Evolutionary conservation across 2,329 filamentous ascomycete species (phyloP).

Genomic region (Hypoxylon sp.): DNA sequence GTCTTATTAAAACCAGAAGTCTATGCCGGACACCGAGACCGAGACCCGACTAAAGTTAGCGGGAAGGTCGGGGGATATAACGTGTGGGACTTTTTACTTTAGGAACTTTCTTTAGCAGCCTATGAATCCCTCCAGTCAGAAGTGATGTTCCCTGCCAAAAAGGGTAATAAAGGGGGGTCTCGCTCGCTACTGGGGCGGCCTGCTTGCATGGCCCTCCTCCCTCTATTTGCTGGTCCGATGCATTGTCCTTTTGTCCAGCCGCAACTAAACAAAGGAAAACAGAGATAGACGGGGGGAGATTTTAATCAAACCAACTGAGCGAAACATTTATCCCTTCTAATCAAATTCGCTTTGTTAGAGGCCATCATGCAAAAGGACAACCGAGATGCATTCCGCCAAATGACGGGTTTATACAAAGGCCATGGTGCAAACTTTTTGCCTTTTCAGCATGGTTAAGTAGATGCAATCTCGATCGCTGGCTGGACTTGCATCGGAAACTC

Average conservation of each 20-base stretch:
- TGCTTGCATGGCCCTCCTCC: slow-evolving; percentile 5
- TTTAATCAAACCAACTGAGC: slow-evolving; percentile 21
- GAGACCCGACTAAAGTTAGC: slow-evolving; percentile 33
- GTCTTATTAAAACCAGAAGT: slow-evolving; percentile 9
- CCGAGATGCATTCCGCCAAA: slow-evolving; percentile 17
- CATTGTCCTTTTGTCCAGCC: slow-evolving; percentile 44
- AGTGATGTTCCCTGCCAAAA: slow-evolving; percentile 31
- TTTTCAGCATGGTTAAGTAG: slow-evolving; percentile 12
- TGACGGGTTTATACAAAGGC: slow-evolving; percentile 24
- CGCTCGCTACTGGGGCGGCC: slow-evolving; percentile 12
- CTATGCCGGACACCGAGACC: slow-evolving; percentile 21
- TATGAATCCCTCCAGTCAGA: slow-evolving; percentile 31
- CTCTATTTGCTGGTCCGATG: slow-evolving; percentile 36
- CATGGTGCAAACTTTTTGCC: slow-evolving; percentile 11
- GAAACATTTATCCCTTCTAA: not conserved
- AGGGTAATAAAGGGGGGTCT: slow-evolving; percentile 37
- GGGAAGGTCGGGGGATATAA: slow-evolving; percentile 24
- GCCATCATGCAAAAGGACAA: slow-evolving; percentile 31
- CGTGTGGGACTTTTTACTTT: slow-evolving; percentile 52
- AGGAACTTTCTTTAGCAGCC: slow-evolving; percentile 15
- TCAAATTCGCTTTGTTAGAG: slow-evolving; percentile 9
- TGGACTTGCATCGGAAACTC: slow-evolving; percentile 19
- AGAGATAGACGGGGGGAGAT: not conserved
- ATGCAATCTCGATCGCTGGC: slow-evolving; percentile 23
- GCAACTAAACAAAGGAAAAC: slow-evolving; percentile 14